These are phyloP conservation scores for Pseudozyma tsukubaensis DNA, from an alignment of 1,284 basidiomycete species.

Conservation along the genomic window DNA sequence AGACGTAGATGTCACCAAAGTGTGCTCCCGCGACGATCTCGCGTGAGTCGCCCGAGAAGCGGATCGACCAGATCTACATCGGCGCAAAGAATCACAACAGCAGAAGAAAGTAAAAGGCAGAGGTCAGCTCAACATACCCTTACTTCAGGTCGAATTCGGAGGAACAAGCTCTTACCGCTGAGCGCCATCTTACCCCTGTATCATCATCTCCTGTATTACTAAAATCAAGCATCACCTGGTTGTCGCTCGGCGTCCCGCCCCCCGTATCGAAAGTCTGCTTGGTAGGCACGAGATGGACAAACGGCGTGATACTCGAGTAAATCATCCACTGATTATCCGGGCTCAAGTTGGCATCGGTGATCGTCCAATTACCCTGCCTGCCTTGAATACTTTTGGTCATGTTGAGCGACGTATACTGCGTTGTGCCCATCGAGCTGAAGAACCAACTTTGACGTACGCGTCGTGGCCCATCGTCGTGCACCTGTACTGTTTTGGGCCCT, in stretches of 20 bases:
- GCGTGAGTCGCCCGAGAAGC: conserved; percentile 93
- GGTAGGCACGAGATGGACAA: conserved; percentile 89
- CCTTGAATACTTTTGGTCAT: conserved; percentile 65
- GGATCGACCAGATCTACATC: conserved; percentile 83
- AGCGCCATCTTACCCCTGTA: conserved; percentile 59
- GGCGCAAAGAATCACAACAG: neutral
- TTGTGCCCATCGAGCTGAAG: conserved; percentile 68
- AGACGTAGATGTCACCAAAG: conserved; percentile 81
- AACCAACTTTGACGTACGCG: conserved; percentile 40
- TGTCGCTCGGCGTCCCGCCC: conserved; percentile 39
- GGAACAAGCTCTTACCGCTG: conserved; percentile 50
- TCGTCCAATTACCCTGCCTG: conserved; percentile 62
- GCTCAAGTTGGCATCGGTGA: conserved; percentile 85
- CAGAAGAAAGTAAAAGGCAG: neutral
- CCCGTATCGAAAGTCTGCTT: conserved; percentile 64
- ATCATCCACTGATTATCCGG: conserved; percentile 95
- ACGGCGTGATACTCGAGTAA: conserved; percentile 73
- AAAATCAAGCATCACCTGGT: conserved; percentile 67
- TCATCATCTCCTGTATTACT: conserved; percentile 69
- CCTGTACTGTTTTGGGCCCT: conserved; percentile 33
- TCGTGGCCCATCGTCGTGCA: conserved; percentile 41
- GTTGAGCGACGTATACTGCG: conserved; percentile 66
- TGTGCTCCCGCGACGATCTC: conserved; percentile 79
- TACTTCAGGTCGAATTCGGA: neutral
- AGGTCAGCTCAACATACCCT: neutral